Base-by-base conservation (phyloP, 2,329 filamentous ascomycete genomes). In the Penicillium sp. region DNA sequence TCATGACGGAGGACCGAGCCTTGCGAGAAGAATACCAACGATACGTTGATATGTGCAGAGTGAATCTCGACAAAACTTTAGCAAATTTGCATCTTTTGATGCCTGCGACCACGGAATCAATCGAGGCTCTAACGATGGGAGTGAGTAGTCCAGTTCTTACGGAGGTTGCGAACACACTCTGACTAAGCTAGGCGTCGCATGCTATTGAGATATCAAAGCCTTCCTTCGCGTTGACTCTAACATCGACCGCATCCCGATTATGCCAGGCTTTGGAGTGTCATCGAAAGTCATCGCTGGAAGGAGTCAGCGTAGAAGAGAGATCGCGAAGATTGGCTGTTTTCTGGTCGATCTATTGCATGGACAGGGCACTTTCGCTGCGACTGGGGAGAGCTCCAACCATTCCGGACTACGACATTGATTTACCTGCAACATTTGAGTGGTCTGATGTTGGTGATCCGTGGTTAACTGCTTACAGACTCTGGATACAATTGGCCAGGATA, bases 261-360 rank as follows among this genome's bases (percentile, higher is more conserved):
- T 88, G 86, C 65, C 86, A 88, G 67, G 85, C 84, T 0, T 82
- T 89, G 4, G 88, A 88, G 3, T 88, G 86, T 63, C 88, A 90
- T 69, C 68, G 72, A 48, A 47, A 64, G 11, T 66, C 68, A 5
- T 68, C 74, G 30, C 69, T 75, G 70, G 64, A 75, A 48, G 45
- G 70, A 44, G 63, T 72, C 60, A 61, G 62, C 30, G 9, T 54
- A 21, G 26, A 54, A 48, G 49, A 67, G n/a, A 69, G 79, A 78
- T 66, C 75, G 71, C 52, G 56, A 26, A 73, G 71, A 35, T 65
- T 71, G 1, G 66, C 78, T 1, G 68, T 88, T 8, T 89, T 89
- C 68, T 89, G 86, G 86, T 81, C 79, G 44, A 73, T 84, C 1
- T 90, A 89, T 69, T 81, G 83, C 7, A 76, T 88, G 13, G 85